A percentile compares a stretch with the other conserved stretches of the same genome.
Evolutionary conservation across 179 eudicot genomes (phyloP).

Genomic region (Heliamphora pulchella): DNA sequence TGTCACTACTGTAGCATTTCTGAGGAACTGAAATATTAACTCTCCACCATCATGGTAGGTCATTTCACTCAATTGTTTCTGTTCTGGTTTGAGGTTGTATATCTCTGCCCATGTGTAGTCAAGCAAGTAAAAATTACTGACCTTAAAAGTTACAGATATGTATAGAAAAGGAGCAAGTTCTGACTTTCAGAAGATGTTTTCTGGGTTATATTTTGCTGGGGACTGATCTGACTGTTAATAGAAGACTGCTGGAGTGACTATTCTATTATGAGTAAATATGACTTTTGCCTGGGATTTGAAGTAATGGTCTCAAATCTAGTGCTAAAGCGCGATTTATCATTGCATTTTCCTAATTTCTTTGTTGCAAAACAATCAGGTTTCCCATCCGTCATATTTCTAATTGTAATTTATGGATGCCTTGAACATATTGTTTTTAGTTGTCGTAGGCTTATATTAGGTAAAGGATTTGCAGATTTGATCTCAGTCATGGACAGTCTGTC

Average conservation of each 20-base stretch:
- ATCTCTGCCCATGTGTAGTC: background rate
- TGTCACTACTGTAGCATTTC: slow-evolving; percentile 79
- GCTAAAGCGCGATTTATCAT: background rate
- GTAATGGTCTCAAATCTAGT: background rate
- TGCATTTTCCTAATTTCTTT: background rate
- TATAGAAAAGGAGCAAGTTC: background rate
- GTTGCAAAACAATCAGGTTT: background rate
- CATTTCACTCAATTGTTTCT: background rate
- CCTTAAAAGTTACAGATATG: background rate
- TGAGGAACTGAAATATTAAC: slow-evolving; percentile 34
- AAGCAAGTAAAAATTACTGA: background rate
- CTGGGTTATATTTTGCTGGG: background rate
- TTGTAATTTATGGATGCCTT: no score
- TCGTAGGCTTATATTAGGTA: no score
- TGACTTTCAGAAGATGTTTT: slow-evolving; percentile 9
- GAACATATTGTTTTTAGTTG: no score
- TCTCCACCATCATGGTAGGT: background rate
- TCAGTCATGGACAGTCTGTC: no score
- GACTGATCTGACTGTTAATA: background rate
- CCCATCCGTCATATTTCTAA: no score
- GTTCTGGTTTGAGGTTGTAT: background rate
- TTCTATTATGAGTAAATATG: background rate
- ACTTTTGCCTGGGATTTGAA: background rate
- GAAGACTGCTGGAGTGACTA: background rate
- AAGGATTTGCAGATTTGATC: no score